phyloP scores from a whole-genome alignment of 2,329 filamentous ascomycete genomes.

The Alternaria tenuissima region DNA sequence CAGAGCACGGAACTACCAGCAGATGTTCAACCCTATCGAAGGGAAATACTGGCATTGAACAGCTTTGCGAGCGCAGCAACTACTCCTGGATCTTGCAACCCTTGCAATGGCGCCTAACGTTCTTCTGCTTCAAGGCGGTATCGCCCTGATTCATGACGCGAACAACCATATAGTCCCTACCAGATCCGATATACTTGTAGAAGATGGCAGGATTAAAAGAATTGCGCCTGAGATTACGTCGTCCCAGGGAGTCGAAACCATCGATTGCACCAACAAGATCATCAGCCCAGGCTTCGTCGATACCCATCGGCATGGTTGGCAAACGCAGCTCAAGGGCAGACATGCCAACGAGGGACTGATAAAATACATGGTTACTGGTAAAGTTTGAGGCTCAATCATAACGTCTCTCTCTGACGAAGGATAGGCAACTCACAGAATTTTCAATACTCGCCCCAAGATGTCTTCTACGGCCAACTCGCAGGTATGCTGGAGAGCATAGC shows the following conservation, averaged over 20 bases:
- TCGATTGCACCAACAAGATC: conserved; percentile 63
- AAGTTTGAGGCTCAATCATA: background rate
- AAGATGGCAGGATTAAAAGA: conserved; percentile 46
- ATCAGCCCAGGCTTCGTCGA: conserved; percentile 63
- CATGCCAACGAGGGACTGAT: conserved; percentile 60
- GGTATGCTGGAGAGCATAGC: conserved; percentile 62
- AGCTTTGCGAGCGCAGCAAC: background rate
- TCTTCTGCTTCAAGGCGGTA: conserved; percentile 49
- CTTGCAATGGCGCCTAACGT: background rate
- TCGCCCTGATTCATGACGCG: conserved; percentile 47
- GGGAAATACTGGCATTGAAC: background rate
- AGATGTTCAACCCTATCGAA: background rate
- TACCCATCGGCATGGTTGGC: conserved; percentile 61
- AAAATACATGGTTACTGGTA: conserved; percentile 54
- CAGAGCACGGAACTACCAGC: background rate
- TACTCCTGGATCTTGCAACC: background rate
- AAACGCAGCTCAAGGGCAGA: conserved; percentile 64
- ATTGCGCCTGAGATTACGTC: conserved; percentile 41
- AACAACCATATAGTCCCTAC: conserved; percentile 44
- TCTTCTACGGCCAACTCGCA: conserved; percentile 41
- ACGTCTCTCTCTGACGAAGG: background rate
- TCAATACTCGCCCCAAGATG: conserved; percentile 35
- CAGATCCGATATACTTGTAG: conserved; percentile 44
- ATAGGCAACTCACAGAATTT: conserved; percentile 51
- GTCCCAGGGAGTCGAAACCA: conserved; percentile 46